Evolutionary conservation across 2,329 filamentous ascomycete species (phyloP).

Genomic region (Rhinocladiella similis): DNA sequence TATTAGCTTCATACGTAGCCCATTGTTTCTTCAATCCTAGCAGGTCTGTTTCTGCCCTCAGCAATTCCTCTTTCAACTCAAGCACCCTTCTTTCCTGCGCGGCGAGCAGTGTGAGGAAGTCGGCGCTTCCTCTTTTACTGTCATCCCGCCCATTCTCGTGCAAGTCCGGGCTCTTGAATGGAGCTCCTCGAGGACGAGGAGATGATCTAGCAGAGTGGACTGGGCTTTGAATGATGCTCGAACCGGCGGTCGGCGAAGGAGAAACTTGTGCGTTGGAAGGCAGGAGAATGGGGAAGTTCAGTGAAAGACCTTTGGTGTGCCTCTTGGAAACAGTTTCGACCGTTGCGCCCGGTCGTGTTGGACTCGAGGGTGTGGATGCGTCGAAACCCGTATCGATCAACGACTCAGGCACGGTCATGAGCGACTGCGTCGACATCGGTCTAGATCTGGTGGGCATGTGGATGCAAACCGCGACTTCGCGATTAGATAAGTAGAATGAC

Average conservation of each 20-base stretch:
- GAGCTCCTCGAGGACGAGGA: conserved; percentile 14
- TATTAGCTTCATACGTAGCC: conserved; percentile 72
- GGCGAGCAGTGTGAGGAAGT: conserved; percentile 85
- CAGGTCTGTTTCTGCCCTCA: conserved; percentile 76
- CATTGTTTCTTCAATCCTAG: conserved; percentile 78
- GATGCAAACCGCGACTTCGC: background rate
- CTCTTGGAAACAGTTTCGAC: conserved; percentile 30
- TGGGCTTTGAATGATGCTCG: conserved; percentile 26
- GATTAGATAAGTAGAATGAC: background rate
- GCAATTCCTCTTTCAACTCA: conserved; percentile 87
- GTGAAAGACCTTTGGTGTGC: conserved; percentile 46
- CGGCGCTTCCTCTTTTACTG: conserved; percentile 54
- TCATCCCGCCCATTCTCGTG: conserved; percentile 26
- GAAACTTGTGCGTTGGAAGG: conserved; percentile 26
- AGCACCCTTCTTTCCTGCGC: conserved; percentile 88
- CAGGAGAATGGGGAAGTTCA: conserved; percentile 49
- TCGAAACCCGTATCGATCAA: background rate
- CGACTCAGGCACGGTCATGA: background rate
- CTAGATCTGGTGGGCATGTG: conserved; percentile 2
- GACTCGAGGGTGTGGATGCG: background rate
- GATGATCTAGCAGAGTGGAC: conserved; percentile 29
- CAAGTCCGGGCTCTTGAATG: conserved; percentile 12
- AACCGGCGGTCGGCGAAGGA: conserved; percentile 36
- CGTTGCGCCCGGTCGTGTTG: conserved; percentile 7
- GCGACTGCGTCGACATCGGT: conserved; percentile 4